Base-by-base conservation (phyloP, 2,329 filamentous ascomycete genomes). In the Trichophyton benhamiae region DNA sequence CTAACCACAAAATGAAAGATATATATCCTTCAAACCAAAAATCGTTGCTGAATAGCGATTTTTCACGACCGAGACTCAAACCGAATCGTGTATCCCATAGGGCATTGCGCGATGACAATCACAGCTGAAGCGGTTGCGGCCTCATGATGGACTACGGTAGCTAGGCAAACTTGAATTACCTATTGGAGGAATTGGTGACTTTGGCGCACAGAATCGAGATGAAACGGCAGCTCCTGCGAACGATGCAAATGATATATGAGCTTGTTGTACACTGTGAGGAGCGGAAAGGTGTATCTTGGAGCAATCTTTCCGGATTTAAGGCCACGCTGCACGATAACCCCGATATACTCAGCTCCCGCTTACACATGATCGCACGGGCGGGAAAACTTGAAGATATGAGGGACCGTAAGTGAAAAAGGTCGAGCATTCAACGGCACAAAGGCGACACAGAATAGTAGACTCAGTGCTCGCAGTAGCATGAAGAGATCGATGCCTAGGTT, bases 281-380 rank as follows among this genome's bases (percentile, higher is more conserved):
- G 52, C 1, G 7, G 33, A 36, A 13, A 8, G 52, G 52, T 55
- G 27, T 27, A 55, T 55, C 52, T 27, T 17, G 4, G 52, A 36
- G 27, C 52, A 55, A 55, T 55, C 52, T 55, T 38, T 55, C 52
- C 52, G 52, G 52, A 55, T 8, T 55, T 55, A 55, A 55, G 52
- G 52, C 52, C 52, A 55, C 27, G n/a, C 52, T 36, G 52, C 25
- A 55, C 52, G 22, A 36, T 55, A 55, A 55, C 52, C 27, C 52
- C 52, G 52, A 55, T 55, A 55, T 55, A 55, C 52, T 55, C 52
- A 55, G 52, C 52, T 55, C 52, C 52, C 52, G 30, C 52, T 55
- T 27, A 27, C 30, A 55, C 52, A 55, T 55, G 52, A 55, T 30
- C 27, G 30, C 52, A 55, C 52, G 52, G n/a, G 33, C n/a, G 33